Base-by-base conservation (phyloP, 148 eudicot genomes). In the Gaultheria prostrata region DNA sequence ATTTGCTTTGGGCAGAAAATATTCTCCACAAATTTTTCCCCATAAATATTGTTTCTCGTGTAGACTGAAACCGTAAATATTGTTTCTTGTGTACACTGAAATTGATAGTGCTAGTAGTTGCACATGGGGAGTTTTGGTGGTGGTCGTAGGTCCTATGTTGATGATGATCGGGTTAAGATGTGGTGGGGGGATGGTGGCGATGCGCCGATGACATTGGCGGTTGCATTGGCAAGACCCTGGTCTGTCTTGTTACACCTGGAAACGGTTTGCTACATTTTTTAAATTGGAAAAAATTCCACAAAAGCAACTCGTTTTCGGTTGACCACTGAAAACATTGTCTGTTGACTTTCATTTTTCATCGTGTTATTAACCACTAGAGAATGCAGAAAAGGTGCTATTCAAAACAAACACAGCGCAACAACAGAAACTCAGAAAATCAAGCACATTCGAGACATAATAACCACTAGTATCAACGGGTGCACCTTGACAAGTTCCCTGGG, bases 401-500 rank as follows among this genome's bases (percentile, higher is more conserved):
- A 67, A 28, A 67, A 67, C 7, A n/a, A 67, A 67, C 39, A 28
- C 35, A 14, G 35, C 39, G 3, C 48, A 71, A 33, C n/a, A 17
- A 71, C n/a, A 26, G 59, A 48, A 82, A 6, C 53, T 33, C 3
- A 30, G 53, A 51, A 51, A 48, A 20, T 43, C 24, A 24, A 63
- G 48, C 30, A 82, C 35, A 85, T 24, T 81, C 1, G 57, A 77
- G 81, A 50, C 32, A 43, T 61, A 71, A 80, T 33, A 71, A 10
- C 24, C 12, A 18, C 26, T 72, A n/a, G 4, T 73, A 24, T 28
- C 73, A 80, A n/a, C 45, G 32, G n/a, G 33, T 61, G 65, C 90
- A 97, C 99, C 98, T 93, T 89, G 83, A 97, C 77, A 63, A 93
- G 92, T 85, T 93, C 91, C 87, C 87, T 80, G 54, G 93, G 88